Evolutionary conservation across 768 basidiomycete species (phyloP).

Genomic region (Cystobasidium onofrii): DNA sequence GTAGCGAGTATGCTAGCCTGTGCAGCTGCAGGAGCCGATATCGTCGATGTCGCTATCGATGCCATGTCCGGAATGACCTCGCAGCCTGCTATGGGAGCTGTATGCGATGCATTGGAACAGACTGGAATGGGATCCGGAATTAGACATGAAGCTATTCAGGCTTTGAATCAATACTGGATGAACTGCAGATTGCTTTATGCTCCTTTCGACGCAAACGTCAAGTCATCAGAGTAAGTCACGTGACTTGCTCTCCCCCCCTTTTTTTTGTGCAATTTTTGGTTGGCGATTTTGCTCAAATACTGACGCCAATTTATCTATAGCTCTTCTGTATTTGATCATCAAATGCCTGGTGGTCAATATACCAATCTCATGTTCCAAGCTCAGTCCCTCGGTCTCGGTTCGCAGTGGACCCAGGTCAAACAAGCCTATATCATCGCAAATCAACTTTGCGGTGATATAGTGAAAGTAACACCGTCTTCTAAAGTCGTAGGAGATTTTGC

Average conservation of each 20-base stretch:
- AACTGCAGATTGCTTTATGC: constrained; percentile 89
- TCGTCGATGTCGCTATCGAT: constrained; percentile 97
- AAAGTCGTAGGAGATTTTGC: constrained; percentile 99
- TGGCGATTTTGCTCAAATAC: neutral
- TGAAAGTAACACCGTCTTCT: constrained; percentile 98
- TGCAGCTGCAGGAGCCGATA: constrained; percentile 93
- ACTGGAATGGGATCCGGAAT: constrained; percentile 89
- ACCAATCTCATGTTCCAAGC: constrained; percentile 76
- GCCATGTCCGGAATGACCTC: constrained; percentile 98
- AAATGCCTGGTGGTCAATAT: constrained; percentile 68
- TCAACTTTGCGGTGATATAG: constrained; percentile 92
- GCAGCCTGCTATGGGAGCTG: constrained; percentile 97
- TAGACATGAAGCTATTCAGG: constrained; percentile 90
- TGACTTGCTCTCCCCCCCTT: neutral
- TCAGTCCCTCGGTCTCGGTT: constrained; percentile 87
- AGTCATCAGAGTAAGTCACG: constrained; percentile 67
- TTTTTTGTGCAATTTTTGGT: too few relatives aligned
- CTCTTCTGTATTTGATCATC: constrained; percentile 92
- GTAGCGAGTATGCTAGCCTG: constrained; percentile 93
- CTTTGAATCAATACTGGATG: constrained; percentile 95
- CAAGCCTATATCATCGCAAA: constrained; percentile 98
- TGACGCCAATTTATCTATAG: constrained; percentile 48
- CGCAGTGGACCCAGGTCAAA: constrained; percentile 94
- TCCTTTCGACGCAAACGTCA: constrained; percentile 97
- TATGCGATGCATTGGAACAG: constrained; percentile 90